phyloP scores from a whole-genome alignment of 805 yeast genomes.

The Tetrapisispora taiwanensis region DNA sequence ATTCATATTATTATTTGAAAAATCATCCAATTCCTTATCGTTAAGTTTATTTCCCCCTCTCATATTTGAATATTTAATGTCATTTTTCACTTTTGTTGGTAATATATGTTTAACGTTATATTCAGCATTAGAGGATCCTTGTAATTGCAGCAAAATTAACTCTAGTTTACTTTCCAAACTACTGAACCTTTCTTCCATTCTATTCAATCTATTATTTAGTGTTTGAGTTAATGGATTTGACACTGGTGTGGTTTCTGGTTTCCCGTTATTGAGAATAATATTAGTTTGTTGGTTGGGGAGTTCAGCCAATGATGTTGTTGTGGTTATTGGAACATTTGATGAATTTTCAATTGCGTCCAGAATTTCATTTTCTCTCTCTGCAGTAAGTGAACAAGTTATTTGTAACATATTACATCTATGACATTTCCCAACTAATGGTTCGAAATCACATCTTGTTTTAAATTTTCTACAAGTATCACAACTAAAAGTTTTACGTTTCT shows the following conservation, averaged over 20 bases:
- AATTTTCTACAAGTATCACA: slow-evolving; percentile 45
- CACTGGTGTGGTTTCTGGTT: not conserved
- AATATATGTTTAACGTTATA: slow-evolving; percentile 4
- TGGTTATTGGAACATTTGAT: slow-evolving; percentile 4
- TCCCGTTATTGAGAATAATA: not conserved
- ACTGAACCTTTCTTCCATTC: slow-evolving; percentile 21
- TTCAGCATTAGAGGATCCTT: slow-evolving; percentile 13
- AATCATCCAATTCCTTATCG: not conserved
- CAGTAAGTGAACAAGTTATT: slow-evolving; percentile 39
- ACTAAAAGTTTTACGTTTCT: slow-evolving; percentile 34
- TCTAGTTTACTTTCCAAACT: slow-evolving; percentile 16
- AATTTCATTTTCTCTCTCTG: slow-evolving; percentile 17
- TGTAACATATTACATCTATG: slow-evolving; percentile 42
- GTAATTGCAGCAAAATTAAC: slow-evolving; percentile 12
- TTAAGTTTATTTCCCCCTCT: no score
- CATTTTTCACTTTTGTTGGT: not conserved
- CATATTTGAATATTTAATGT: not conserved
- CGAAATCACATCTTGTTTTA: slow-evolving; percentile 50
- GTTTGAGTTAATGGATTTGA: slow-evolving; percentile 1
- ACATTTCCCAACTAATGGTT: slow-evolving; percentile 35
- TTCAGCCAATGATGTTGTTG: not conserved
- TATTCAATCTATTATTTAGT: slow-evolving; percentile 4
- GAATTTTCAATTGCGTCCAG: slow-evolving; percentile 13
- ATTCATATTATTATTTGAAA: slow-evolving; percentile 12
- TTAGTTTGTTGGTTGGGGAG: not conserved